Conservation (phyloP, 1,139 yeast genomes). For the Zygotorulaspora mrakii region DNA sequence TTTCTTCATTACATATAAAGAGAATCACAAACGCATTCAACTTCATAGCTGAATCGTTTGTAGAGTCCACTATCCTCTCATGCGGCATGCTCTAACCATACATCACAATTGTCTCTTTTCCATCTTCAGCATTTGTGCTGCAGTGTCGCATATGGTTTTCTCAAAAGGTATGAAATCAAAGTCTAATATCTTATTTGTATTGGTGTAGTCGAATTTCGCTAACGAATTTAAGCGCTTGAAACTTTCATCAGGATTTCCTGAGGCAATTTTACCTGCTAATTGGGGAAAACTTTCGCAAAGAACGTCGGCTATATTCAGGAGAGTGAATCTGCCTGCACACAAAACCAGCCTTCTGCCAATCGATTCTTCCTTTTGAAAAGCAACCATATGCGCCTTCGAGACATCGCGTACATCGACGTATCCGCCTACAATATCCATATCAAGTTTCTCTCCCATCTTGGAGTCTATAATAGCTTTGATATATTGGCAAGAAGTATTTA, state of each 20-base stretch:
- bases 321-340: conserved; percentile 32
- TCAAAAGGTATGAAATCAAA: conserved; percentile 41
- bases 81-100: too few relatives aligned
- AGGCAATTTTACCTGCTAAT: conserved; percentile 38
- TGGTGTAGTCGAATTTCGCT: conserved; percentile 24
- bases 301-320: conserved; percentile 34
- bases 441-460: conserved; percentile 15
- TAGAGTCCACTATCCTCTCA: too few relatives aligned
- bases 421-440: conserved; percentile 9
- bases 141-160: conserved; percentile 42
- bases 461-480: conserved; percentile 29
- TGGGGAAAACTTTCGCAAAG: conserved; percentile 37
- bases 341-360: conserved; percentile 36
- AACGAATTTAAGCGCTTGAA: conserved; percentile 16
- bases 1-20: too few relatives aligned
- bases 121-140: conserved; percentile 37
- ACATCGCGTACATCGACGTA: conserved; percentile 52
- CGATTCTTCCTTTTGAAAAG: conserved; percentile 37
- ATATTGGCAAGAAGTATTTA: conserved; percentile 40
- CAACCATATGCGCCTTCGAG: conserved; percentile 48
- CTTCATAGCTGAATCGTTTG: too few relatives aligned
- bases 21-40: too few relatives aligned
- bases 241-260: conserved; percentile 19
- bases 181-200: conserved; percentile 39
- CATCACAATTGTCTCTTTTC: too few relatives aligned